A percentile compares a stretch with the other conserved stretches of the same genome.
These are phyloP conservation scores for Alternaria arborescens DNA, from an alignment of 2,329 filamentous ascomycete genomes.

Conservation along the genomic window DNA sequence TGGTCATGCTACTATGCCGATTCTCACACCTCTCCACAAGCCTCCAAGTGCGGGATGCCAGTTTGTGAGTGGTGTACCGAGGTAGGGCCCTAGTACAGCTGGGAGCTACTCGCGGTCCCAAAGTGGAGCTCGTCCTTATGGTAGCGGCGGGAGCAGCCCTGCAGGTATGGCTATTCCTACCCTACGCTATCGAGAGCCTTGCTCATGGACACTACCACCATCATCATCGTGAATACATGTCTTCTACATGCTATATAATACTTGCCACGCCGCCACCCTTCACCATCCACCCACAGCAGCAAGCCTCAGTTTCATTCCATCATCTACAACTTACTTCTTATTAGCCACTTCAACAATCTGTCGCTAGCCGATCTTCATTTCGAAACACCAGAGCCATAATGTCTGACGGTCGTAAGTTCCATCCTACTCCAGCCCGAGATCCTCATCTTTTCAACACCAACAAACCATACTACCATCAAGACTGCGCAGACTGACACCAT, in stretches of 20 bases:
- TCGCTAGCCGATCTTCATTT: slow-evolving; percentile 25
- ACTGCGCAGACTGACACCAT: slow-evolving; percentile 19
- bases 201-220: slow-evolving; percentile 27
- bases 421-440: slow-evolving; percentile 10
- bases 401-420: slow-evolving; percentile 65
- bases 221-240: slow-evolving; percentile 33
- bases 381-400: slow-evolving; percentile 47
- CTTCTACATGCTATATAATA: slow-evolving; percentile 46
- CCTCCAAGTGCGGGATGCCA: slow-evolving; percentile 34
- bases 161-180: slow-evolving; percentile 31
- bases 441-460: not conserved
- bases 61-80: slow-evolving; percentile 46
- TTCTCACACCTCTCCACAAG: slow-evolving; percentile 40
- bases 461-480: not conserved
- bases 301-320: slow-evolving; percentile 28
- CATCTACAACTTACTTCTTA: slow-evolving; percentile 9
- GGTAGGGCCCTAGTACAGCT: slow-evolving; percentile 43
- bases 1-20: slow-evolving; percentile 35
- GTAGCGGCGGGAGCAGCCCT: slow-evolving; percentile 50
- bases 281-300: slow-evolving; percentile 27
- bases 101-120: slow-evolving; percentile 46
- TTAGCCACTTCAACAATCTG: slow-evolving; percentile 14
- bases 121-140: slow-evolving; percentile 49
- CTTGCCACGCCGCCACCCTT: slow-evolving; percentile 41
- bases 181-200: slow-evolving; percentile 33